phyloP scores from a whole-genome alignment of 805 yeast genomes.

The Hanseniaspora jakobsenii region DNA sequence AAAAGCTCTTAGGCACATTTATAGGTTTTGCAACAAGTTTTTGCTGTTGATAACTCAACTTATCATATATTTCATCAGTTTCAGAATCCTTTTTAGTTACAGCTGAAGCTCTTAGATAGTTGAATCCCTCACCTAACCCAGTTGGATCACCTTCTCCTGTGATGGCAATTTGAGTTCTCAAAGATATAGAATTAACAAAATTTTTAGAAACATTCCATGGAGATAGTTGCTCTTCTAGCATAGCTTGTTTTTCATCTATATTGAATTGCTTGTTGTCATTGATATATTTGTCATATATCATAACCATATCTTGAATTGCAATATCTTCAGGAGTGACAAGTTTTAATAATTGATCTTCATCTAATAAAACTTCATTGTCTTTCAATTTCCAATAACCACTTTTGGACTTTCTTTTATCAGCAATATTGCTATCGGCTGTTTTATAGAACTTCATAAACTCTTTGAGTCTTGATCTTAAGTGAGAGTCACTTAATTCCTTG shows the following conservation, averaged over 20 bases:
- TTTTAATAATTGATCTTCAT: conserved; percentile 61
- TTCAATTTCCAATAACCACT: conserved; percentile 82
- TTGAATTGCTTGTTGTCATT: conserved; percentile 63
- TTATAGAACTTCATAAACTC: conserved; percentile 97
- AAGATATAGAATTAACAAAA: conserved; percentile 86
- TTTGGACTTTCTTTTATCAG: conserved; percentile 1
- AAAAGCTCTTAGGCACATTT: conserved; percentile 6
- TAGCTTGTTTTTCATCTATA: conserved; percentile 38
- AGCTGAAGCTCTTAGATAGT: conserved; percentile 58
- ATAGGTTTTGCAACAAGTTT: conserved; percentile 13
- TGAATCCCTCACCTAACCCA: conserved; percentile 78
- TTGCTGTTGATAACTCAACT: conserved; percentile 7
- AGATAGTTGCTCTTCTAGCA: conserved; percentile 71
- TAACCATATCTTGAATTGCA: conserved; percentile 79
- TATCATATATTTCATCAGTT: conserved; percentile 3
- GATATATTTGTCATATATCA: conserved; percentile 75
- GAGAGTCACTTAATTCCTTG: conserved; percentile 96
- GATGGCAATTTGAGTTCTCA: conserved; percentile 90
- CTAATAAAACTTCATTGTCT: conserved; percentile 51
- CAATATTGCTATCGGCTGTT: conserved; percentile 72
- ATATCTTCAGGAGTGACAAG: conserved; percentile 90
- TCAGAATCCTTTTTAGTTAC: conserved; percentile 11
- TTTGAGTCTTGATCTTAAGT: conserved; percentile 84
- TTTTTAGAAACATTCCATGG: conserved; percentile 93
- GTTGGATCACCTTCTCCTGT: conserved; percentile 94